A percentile compares a stretch with the other conserved stretches of the same genome.
phyloP scores from a whole-genome alignment of 2,329 filamentous ascomycete species.

The Raffaelea ambrosiae region DNA sequence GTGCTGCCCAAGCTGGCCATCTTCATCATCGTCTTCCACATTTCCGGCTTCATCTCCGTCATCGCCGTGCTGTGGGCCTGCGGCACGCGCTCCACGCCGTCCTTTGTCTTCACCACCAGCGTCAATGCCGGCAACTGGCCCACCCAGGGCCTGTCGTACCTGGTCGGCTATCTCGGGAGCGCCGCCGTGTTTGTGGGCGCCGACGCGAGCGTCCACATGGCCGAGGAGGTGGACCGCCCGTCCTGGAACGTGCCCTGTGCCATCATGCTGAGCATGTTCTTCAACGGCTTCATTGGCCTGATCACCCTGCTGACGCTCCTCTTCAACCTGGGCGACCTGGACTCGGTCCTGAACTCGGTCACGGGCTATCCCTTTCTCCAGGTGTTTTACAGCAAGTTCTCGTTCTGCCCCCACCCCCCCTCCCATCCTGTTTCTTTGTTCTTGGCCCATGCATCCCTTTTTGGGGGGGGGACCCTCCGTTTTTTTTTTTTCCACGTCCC shows the following conservation, averaged over 20 bases:
- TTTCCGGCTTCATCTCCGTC: constrained; percentile 11
- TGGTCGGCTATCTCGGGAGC: constrained; percentile 33
- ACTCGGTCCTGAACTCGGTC: constrained; percentile 13
- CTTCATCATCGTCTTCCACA: constrained; percentile 25
- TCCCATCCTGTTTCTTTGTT: neutral
- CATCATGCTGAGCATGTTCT: constrained; percentile 21
- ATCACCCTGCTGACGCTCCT: constrained; percentile 25
- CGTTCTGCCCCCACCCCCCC: neutral
- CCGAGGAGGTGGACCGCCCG: constrained; percentile 28
- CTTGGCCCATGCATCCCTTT: no score
- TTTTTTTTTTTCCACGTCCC: neutral
- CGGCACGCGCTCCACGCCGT: constrained; percentile 9
- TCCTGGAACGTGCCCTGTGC: constrained; percentile 22
- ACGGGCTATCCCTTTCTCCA: constrained; percentile 39
- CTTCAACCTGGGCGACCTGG: constrained; percentile 22
- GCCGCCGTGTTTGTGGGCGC: constrained; percentile 24
- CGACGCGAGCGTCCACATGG: constrained; percentile 23
- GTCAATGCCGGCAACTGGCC: constrained; percentile 39
- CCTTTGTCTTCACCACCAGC: constrained; percentile 33
- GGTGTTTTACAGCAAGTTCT: constrained; percentile 40
- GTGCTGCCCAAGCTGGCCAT: constrained; percentile 40
- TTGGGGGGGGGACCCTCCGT: no score
- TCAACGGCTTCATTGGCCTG: constrained; percentile 26
- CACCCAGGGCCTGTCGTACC: constrained; percentile 32
- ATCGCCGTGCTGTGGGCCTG: constrained; percentile 13